Evolutionary conservation across 2,329 filamentous ascomycete species (phyloP), one percentile per base, ranked within the genome.

Genomic region (Alternaria ethzedia): DNA sequence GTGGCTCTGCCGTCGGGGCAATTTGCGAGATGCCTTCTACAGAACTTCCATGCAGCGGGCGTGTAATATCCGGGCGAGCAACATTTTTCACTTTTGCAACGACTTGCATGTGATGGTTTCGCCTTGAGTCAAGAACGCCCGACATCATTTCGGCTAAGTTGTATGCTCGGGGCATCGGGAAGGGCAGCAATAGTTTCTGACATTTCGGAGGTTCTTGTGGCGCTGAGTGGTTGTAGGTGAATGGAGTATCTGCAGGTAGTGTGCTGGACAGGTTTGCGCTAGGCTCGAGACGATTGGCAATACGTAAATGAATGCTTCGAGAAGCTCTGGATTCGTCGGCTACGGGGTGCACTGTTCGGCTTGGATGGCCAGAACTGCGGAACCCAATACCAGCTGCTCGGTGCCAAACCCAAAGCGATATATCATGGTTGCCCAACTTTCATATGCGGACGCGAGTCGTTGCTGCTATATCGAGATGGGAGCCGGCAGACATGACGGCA

Each of bases 281-380:
- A 70, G 62, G 50, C 62, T 64, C 23, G 46, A 65, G 61, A 49
- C 41, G 63, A 69, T 73, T 70, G 68, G 70, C 68, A 75, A 73
- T 66, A 77, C 65, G 72, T 75, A 75, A 77, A 73, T 54, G 61
- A 73, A 74, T 60, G 69, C 64, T 60, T 60, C 45, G 30, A 55
- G 61, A 60, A 60, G 61, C 28, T 57, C 54, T 59, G 65, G 66
- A 77, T 74, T 75, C 70, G 75, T 61, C 52, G 41, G 51, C 28
- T 25, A 32, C 25, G 25, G 28, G 36, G 47, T 25, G 57, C 57
- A 52, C 49, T 41, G 60, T 25, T 55, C 36, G 30, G 52, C 50
- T 52, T 54, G 32, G 12, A 55, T 57, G 54, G 52, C 58, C 50
- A 61, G 52, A 52, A 52, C 49, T 52, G n/a, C 28, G 30, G 28